phyloP scores from a whole-genome alignment of 495 filamentous ascomycete species.

The Xylaria bambusicola region DNA sequence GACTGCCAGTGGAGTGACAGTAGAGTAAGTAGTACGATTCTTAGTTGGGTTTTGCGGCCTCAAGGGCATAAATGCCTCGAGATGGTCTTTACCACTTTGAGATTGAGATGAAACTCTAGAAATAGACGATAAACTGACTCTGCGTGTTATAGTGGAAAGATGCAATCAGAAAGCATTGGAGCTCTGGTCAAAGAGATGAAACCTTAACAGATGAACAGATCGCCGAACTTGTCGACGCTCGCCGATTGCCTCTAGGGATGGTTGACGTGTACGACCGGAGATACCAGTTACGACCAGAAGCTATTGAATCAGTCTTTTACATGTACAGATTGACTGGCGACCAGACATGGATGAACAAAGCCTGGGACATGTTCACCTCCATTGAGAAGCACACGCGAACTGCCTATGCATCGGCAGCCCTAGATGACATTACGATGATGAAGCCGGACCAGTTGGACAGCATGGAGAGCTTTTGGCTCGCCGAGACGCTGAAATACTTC shows the following conservation, averaged over 20 bases:
- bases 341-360: slow-evolving; percentile 54
- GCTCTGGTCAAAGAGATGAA: slow-evolving; percentile 23
- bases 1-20: slow-evolving; percentile 35
- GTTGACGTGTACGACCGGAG: slow-evolving; percentile 56
- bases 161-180: slow-evolving; percentile 35
- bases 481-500: slow-evolving; percentile 85
- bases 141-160: slow-evolving; percentile 22
- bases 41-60: no score
- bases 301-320: slow-evolving; percentile 65
- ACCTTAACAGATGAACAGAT: slow-evolving; percentile 39
- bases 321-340: slow-evolving; percentile 63
- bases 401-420: slow-evolving; percentile 32
- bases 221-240: slow-evolving; percentile 41
- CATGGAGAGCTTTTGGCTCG: slow-evolving; percentile 59
- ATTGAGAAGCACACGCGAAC: slow-evolving; percentile 34
- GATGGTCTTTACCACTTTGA: no score
- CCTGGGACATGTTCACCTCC: slow-evolving; percentile 60
- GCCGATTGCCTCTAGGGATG: slow-evolving; percentile 60
- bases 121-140: background rate
- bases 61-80: no score
- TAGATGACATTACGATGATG: slow-evolving; percentile 31
- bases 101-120: background rate
- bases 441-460: slow-evolving; percentile 40
- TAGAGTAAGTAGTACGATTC: slow-evolving; percentile 21
- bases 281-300: slow-evolving; percentile 72